Evolutionary conservation across 768 basidiomycete species (phyloP), one percentile per base, ranked within the genome.

Genomic region (Rhodotorula sphaerocarpa): DNA sequence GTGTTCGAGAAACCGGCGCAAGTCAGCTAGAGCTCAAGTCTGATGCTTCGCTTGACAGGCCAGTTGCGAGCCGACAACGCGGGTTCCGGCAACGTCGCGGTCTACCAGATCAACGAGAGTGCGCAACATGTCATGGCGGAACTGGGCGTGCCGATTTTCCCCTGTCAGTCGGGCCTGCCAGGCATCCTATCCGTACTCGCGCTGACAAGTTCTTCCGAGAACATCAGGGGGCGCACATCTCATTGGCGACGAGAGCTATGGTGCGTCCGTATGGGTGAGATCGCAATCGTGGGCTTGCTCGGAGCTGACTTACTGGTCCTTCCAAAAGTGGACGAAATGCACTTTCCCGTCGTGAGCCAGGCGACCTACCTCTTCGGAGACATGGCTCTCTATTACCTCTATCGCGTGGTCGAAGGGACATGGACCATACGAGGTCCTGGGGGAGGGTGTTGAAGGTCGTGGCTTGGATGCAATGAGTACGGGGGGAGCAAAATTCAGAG

Each of bases 21-120:
- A n/a, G n/a, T n/a, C n/a, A n/a, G n/a, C n/a, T n/a, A n/a, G n/a
- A n/a, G n/a, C n/a, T n/a, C n/a, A n/a, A n/a, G n/a, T 9, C 28
- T 14, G 9, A 28, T 34, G 33, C 4, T 51, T 33, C 2, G 12
- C 7, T 7, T 18, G 47, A n/a, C 54, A 55, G 54, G 31, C 7
- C 55, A 57, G 18, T 2, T 15, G 10, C 34, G 27, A 33, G 7
- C 12, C 16, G 23, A 31, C 7, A 57, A 39, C 34, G 14, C 27
- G 7, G 28, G 39, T 20, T 7, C 46, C 2, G 55, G 45, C 1
- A 57, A 57, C 34, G 55, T 57, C 36, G 55, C 45, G 3, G 55
- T 57, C 27, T 57, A 27, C 55, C 55, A 57, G 55, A 44, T 57
- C n/a, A 57, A 57, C 46, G 25, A 57, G 46, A 47, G 45, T 11